Evolutionary conservation across 495 filamentous ascomycete species (phyloP).

Genomic region (Xylaria curta): DNA sequence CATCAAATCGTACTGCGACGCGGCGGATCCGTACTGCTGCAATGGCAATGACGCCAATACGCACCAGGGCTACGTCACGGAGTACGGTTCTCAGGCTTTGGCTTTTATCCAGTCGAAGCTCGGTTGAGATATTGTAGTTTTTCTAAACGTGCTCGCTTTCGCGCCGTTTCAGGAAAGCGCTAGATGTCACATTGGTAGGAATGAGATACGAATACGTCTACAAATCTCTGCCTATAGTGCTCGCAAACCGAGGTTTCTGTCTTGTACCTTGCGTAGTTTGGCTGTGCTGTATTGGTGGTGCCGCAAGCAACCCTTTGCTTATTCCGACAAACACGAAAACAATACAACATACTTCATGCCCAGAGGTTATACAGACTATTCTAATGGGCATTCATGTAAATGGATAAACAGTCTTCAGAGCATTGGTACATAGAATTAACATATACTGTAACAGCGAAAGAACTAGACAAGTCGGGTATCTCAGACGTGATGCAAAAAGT

Average conservation of each 20-base stretch:
- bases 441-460: not conserved
- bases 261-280: not conserved
- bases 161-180: not conserved
- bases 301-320: not conserved
- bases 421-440: not conserved
- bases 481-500: conserved; percentile 13
- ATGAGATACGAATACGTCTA: not conserved
- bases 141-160: not conserved
- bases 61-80: conserved; percentile 66
- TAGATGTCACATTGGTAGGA: not conserved
- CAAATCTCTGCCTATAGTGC: not conserved
- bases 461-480: conserved; percentile 22
- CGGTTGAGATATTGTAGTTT: not conserved
- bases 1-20: conserved; percentile 70
- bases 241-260: not conserved
- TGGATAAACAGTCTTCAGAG: not conserved
- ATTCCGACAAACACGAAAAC: not conserved
- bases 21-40: conserved; percentile 69
- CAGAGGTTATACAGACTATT: not conserved
- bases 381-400: not conserved
- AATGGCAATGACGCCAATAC: conserved; percentile 64
- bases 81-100: conserved; percentile 49
- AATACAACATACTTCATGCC: not conserved
- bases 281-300: not conserved
- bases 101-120: conserved; percentile 43